Evolutionary conservation across 73 alveolate species (phyloP).

Genomic region (Effrenium voratum): DNA sequence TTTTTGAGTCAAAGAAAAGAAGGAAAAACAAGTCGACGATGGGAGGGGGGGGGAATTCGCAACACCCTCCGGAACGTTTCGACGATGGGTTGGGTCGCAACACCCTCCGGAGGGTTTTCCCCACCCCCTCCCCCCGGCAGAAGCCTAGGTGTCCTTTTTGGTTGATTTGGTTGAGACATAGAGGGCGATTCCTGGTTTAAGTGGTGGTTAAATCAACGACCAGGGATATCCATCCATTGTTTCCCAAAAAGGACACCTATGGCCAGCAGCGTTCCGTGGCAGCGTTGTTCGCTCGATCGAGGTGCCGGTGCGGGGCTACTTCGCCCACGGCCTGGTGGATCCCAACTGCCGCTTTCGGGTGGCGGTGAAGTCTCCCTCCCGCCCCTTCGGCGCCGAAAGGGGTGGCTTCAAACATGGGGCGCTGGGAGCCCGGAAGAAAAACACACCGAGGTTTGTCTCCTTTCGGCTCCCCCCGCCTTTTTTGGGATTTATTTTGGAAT

Average conservation of each 20-base stretch:
- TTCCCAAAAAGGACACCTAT: neutral
- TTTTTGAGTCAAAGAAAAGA: too few species aligned
- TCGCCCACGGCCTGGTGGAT: constrained; percentile 68
- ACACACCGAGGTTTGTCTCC: too few species aligned
- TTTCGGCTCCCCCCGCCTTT: too few species aligned
- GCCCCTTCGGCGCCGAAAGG: too few species aligned
- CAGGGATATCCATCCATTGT: neutral
- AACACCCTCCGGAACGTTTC: too few species aligned
- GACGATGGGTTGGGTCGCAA: too few species aligned
- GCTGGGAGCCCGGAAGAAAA: too few species aligned
- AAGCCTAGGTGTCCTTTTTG: neutral
- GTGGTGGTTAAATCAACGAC: neutral
- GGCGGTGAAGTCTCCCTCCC: neutral
- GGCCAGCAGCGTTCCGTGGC: neutral
- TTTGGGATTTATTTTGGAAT: too few species aligned
- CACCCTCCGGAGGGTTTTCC: too few species aligned
- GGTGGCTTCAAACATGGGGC: too few species aligned
- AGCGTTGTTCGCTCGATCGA: neutral
- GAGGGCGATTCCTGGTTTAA: neutral
- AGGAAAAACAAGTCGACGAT: too few species aligned
- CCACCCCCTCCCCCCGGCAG: neutral
- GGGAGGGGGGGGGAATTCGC: too few species aligned
- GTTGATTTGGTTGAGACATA: neutral
- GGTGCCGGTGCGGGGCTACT: constrained; percentile 93
- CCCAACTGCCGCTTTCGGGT: constrained; percentile 30